Conservation (phyloP, 805 yeast species). For the Candida broadrunensis region DNA sequence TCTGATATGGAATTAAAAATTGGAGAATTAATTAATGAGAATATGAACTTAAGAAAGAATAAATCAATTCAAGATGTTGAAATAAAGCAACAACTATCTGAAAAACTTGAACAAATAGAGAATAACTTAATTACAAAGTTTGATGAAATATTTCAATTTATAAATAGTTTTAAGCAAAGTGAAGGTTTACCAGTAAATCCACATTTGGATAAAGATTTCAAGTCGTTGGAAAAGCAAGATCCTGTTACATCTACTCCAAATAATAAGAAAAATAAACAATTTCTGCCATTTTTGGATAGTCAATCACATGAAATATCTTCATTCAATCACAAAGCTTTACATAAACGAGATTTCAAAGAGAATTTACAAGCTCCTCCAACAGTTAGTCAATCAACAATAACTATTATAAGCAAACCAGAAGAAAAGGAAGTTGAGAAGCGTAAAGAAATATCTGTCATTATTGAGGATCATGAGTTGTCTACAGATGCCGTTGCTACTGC, state of each 20-base stretch:
- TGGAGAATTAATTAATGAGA: conserved; percentile 49
- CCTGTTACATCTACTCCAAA: neutral
- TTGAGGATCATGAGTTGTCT: conserved; percentile 1
- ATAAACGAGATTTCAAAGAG: no score
- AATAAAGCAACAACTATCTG: conserved; percentile 32
- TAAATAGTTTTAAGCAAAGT: conserved; percentile 35
- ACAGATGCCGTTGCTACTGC: neutral
- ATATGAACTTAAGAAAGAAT: conserved; percentile 39
- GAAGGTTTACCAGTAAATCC: conserved; percentile 32
- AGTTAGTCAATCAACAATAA: neutral
- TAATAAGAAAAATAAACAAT: neutral
- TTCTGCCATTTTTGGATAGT: no score
- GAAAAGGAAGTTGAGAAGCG: neutral
- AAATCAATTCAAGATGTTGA: conserved; percentile 22
- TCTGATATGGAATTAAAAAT: conserved; percentile 52
- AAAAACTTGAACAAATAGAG: conserved; percentile 39
- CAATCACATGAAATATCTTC: no score
- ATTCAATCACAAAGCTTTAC: no score
- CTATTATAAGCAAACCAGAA: neutral
- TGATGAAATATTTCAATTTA: conserved; percentile 42
- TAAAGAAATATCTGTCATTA: neutral
- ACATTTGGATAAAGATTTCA: no score
- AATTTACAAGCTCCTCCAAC: no score
- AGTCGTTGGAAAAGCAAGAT: no score
- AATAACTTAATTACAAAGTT: conserved; percentile 37